These are phyloP conservation scores for Erythrobasidium hasegawianum DNA, from an alignment of 1,284 basidiomycete species.

Conservation along the genomic window DNA sequence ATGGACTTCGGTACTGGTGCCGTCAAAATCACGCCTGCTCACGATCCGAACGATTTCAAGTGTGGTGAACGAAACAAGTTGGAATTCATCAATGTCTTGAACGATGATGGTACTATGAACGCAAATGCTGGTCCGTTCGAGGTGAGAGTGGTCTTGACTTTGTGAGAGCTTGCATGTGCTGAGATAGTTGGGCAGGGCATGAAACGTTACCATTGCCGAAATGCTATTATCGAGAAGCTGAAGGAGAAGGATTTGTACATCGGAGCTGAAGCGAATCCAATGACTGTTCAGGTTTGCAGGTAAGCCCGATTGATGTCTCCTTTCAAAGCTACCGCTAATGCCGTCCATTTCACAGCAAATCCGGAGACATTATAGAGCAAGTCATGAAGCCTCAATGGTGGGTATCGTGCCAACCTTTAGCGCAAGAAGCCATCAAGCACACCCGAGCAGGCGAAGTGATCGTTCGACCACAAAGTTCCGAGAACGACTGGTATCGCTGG, in stretches of 20 bases:
- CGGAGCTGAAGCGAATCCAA: constrained; percentile 91
- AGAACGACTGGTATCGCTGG: constrained; percentile 96
- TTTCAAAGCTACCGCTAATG: not conserved
- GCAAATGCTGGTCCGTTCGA: constrained; percentile 81
- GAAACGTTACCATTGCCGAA: constrained; percentile 93
- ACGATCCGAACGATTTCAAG: constrained; percentile 97
- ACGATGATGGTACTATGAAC: constrained; percentile 96
- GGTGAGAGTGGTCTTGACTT: constrained; percentile 52
- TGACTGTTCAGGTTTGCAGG: constrained; percentile 90
- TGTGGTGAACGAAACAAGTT: constrained; percentile 84
- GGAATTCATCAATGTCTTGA: constrained; percentile 91
- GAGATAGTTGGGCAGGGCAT: constrained; percentile 64
- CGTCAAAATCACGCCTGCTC: constrained; percentile 99
- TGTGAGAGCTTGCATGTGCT: no score
- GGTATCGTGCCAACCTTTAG: constrained; percentile 89
- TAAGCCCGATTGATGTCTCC: constrained; percentile 46
- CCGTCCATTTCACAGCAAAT: constrained; percentile 65
- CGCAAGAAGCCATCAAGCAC: constrained; percentile 84
- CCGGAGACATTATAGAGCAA: constrained; percentile 93
- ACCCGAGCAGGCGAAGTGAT: constrained; percentile 77
- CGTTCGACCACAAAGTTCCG: constrained; percentile 79
- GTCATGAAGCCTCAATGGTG: constrained; percentile 99
- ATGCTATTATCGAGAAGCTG: constrained; percentile 75
- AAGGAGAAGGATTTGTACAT: constrained; percentile 83
- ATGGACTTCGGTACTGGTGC: constrained; percentile 98